Base-by-base conservation (phyloP, 2,329 filamentous ascomycete genomes). In the Thelonectria olida region DNA sequence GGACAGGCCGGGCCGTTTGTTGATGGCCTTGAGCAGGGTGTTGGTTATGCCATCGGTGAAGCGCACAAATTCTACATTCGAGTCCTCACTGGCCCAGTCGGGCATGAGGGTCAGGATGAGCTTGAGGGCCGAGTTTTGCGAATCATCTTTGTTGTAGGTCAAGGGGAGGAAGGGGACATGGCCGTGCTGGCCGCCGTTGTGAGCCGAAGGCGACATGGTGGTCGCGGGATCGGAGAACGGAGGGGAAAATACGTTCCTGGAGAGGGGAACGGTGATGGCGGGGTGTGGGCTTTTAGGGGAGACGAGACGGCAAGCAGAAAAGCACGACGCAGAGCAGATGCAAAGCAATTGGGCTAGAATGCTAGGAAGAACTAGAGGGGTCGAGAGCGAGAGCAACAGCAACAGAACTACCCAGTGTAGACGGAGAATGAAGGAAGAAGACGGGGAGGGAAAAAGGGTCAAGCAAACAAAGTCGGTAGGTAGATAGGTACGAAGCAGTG, bases 11-110 rank as follows among this genome's bases (percentile, higher is more conserved):
- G 81, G 76, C 23, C 83, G 83, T 67, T 83, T 86, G 75, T 92
- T 92, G 73, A 91, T 80, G n/a, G 90, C 89, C 76, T 94, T 94
- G 65, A 93, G 83, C 49, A 95, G 82, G 50, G 94, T 98, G 80
- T 99, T 99, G 68, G 96, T 99, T 80, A 98, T 99, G 74, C 96
- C 96, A 73, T 99, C 96, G 38, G 93, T 99, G 82, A 98, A 99
- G 66, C 92, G 90, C 68, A 93, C 85, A 74, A 98, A 92, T 73
- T 96, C 89, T 71, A 99, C 85, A 42, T 90, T 86, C 58, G 92
- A 91, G 66, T 89, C 88, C 34, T 86, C 82, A 48, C 85, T 84
- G 68, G 88, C 85, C 96, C 96, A 99, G 71, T 96, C 88, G 10
- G 94, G 94, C 61, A 90, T 87, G 63, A 97, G 83, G 25, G 92